phyloP scores from a whole-genome alignment of 2,329 filamentous ascomycete species.

The Colletotrichum limetticola region DNA sequence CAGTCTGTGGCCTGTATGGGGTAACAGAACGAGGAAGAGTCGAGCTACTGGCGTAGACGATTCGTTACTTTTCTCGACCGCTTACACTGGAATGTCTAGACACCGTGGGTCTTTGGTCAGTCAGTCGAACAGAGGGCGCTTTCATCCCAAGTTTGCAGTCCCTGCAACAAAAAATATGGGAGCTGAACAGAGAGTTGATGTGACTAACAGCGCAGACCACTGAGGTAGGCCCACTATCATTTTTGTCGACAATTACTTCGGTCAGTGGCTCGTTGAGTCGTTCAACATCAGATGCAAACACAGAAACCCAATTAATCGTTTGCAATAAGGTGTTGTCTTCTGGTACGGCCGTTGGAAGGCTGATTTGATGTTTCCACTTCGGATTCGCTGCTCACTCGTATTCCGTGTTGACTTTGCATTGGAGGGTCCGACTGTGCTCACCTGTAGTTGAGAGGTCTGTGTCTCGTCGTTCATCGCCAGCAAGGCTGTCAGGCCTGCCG shows the following conservation, averaged over 20 bases:
- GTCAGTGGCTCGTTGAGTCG: no score
- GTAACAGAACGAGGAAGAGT: background rate
- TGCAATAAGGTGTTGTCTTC: background rate
- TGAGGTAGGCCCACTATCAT: background rate
- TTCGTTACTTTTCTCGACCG: background rate
- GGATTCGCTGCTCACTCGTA: background rate
- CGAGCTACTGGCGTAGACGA: conserved; percentile 1
- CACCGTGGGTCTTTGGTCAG: background rate
- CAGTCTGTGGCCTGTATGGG: background rate
- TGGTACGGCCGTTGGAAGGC: background rate
- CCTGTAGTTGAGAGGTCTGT: conserved; percentile 28
- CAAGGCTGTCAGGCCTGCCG: conserved; percentile 7
- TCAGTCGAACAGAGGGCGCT: no score
- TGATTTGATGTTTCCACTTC: background rate
- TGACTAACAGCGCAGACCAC: background rate
- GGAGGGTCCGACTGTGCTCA: conserved; percentile 9
- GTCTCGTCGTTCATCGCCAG: conserved; percentile 3
- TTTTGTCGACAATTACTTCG: background rate
- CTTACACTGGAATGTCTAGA: background rate
- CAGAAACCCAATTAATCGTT: background rate
- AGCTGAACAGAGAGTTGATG: background rate
- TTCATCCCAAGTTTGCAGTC: background rate
- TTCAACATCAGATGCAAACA: background rate
- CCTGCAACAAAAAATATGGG: background rate
- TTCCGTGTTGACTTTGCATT: background rate